Conservation (phyloP, 2,329 filamentous ascomycete species). For the Monosporascus sp. region DNA sequence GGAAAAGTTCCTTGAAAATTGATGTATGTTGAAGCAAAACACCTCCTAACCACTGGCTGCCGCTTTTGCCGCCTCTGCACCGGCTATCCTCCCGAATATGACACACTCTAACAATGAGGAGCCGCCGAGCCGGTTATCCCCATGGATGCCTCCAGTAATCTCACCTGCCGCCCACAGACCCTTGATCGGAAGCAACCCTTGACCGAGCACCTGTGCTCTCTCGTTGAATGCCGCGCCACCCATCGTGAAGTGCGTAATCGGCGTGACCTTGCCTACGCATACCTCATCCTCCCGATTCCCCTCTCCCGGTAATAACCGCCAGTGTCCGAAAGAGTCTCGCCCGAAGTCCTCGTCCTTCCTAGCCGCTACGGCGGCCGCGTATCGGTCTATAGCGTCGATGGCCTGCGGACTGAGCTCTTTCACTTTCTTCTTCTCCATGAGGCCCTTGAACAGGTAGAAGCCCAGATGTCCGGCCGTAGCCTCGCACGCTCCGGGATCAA, state of each 20-base stretch:
- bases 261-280: conserved; percentile 55
- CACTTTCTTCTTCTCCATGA: conserved; percentile 52
- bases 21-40: too few species aligned
- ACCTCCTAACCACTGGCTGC: not conserved
- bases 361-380: conserved; percentile 38
- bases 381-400: conserved; percentile 40
- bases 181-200: conserved; percentile 37
- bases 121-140: conserved; percentile 56
- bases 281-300: conserved; percentile 45
- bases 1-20: too few species aligned
- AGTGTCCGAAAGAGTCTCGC: conserved; percentile 48
- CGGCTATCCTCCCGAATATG: conserved; percentile 57
- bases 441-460: conserved; percentile 58
- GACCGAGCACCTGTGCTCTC: conserved; percentile 43
- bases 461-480: conserved; percentile 50
- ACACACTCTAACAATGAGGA: conserved; percentile 59
- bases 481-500: conserved; percentile 53
- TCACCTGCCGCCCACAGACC: conserved; percentile 61
- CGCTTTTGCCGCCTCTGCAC: conserved; percentile 36
- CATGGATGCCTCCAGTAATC: conserved; percentile 59
- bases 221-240: conserved; percentile 55
- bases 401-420: conserved; percentile 38
- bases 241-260: conserved; percentile 63
- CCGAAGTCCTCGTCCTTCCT: conserved; percentile 38
- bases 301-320: conserved; percentile 40